Base-by-base conservation (phyloP, 768 basidiomycete species). In the Tulasnella sp. region DNA sequence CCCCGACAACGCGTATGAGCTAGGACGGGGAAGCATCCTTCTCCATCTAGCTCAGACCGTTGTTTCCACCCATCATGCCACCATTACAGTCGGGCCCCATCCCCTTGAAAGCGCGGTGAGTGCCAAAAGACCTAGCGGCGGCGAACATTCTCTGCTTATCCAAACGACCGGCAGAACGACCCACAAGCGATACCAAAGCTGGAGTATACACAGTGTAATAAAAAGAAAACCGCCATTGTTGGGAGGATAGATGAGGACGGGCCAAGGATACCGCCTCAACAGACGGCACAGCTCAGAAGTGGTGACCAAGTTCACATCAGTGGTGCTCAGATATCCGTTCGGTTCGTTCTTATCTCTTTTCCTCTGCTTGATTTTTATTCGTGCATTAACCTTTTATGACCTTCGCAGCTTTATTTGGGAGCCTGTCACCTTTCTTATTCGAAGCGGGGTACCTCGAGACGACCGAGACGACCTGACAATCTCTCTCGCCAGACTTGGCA, bases 391-490 rank as follows among this genome's bases (percentile, higher is more conserved):
- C 1, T 28, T 64, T 24, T 64, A 24, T 22, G 20, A 9, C 37
- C 37, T 24, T 18, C 6, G 8, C 37, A 80, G 78, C 22, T 24
- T 74, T 24, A 28, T 9, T n/a, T 80, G 78, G 78, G 72, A 75
- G 14, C 69, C 78, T n/a, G 64, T 80, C 42, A 80, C 75, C 73
- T 9, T 80, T 31, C 73, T 80, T 28, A 73, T 80, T 28, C 78
- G 78, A 12, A 48, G 44, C 46, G 78, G 73, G 22, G 69, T 75
- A 1, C 72, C 78, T 20, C 64, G 78, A 24, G 48, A 80, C 54
- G 77, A 78, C 28, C 77, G 77, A 40, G 31, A 58, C 20, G 28
- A 34, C 3, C 48, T 78, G 9, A 42, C 37, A 31, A 41, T 12
- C 8, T 60, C 77, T 34, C 78, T 80, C 28, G 60, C 78, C 11